Conservation (phyloP, 1,284 basidiomycete genomes). For the Neotropicomus parvogracilis region DNA sequence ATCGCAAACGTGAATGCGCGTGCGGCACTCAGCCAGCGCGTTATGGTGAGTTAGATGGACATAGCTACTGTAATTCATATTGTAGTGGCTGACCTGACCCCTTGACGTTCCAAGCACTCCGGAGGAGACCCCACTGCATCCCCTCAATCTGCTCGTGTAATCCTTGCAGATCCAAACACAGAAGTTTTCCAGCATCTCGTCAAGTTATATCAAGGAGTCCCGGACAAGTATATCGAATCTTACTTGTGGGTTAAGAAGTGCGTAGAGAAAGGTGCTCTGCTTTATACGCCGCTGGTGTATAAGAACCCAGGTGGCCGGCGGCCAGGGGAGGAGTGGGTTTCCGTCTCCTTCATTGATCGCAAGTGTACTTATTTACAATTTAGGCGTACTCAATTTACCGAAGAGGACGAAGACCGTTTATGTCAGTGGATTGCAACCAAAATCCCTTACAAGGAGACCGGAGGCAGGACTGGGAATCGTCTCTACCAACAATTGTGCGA, state of each 20-base stretch:
- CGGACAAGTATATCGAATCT: slow-evolving; percentile 71
- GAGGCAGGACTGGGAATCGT: slow-evolving; percentile 73
- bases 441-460: slow-evolving; percentile 74
- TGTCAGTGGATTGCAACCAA: slow-evolving; percentile 74
- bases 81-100: background rate
- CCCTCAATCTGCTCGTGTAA: slow-evolving; percentile 62
- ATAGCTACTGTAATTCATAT: background rate
- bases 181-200: slow-evolving; percentile 68
- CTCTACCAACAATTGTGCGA: slow-evolving; percentile 65
- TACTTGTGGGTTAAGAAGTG: slow-evolving; percentile 79
- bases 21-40: slow-evolving; percentile 56
- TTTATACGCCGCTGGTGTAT: slow-evolving; percentile 69
- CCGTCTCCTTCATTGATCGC: background rate
- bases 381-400: slow-evolving; percentile 72
- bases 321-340: slow-evolving; percentile 71
- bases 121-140: slow-evolving; percentile 70
- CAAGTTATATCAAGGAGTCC: slow-evolving; percentile 60
- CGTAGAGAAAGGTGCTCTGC: slow-evolving; percentile 58
- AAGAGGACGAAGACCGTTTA: slow-evolving; percentile 66
- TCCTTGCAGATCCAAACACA: slow-evolving; percentile 72
- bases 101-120: slow-evolving; percentile 51
- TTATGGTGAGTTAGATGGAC: slow-evolving; percentile 49
- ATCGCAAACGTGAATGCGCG: slow-evolving; percentile 72
- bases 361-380: slow-evolving; percentile 2
- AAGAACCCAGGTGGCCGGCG: slow-evolving; percentile 77